Evolutionary conservation across 768 basidiomycete genomes (phyloP).

Genomic region (Lactarius trivialis): DNA sequence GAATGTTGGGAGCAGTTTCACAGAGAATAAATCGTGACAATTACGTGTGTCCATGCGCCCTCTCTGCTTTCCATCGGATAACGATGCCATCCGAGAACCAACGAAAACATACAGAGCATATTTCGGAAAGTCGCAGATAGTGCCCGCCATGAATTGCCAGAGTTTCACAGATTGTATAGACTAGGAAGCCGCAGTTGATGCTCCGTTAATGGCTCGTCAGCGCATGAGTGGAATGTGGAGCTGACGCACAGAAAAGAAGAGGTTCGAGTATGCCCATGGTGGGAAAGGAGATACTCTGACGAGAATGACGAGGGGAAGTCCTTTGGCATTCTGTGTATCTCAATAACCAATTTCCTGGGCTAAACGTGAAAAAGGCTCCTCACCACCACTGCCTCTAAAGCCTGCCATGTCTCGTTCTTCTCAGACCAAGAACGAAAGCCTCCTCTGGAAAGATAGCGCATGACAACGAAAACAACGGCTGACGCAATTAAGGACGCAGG

Average conservation of each 20-base stretch:
- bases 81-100: conserved; percentile 62
- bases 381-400: conserved; percentile 69
- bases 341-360: background rate
- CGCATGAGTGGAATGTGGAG: background rate
- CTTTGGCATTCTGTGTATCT: conserved; percentile 52
- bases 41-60: conserved; percentile 69
- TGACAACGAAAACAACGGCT: conserved; percentile 49
- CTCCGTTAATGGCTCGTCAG: background rate
- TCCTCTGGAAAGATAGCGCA: conserved; percentile 52
- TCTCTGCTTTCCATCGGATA: conserved; percentile 73
- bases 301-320: conserved; percentile 74
- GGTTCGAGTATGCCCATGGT: conserved; percentile 84
- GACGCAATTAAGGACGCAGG: conserved; percentile 58
- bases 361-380: conserved; percentile 26
- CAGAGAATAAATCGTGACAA: conserved; percentile 23
- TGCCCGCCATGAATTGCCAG: conserved; percentile 72
- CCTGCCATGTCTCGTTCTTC: conserved; percentile 68
- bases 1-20: background rate
- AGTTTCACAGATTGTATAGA: conserved; percentile 69
- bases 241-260: conserved; percentile 62
- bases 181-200: conserved; percentile 29
- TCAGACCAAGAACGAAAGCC: conserved; percentile 54
- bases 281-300: conserved; percentile 79
- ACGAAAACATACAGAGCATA: conserved; percentile 69
- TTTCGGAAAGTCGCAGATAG: conserved; percentile 64